Evolutionary conservation across 768 basidiomycete genomes (phyloP).

Genomic region (Lactarius tabidus): DNA sequence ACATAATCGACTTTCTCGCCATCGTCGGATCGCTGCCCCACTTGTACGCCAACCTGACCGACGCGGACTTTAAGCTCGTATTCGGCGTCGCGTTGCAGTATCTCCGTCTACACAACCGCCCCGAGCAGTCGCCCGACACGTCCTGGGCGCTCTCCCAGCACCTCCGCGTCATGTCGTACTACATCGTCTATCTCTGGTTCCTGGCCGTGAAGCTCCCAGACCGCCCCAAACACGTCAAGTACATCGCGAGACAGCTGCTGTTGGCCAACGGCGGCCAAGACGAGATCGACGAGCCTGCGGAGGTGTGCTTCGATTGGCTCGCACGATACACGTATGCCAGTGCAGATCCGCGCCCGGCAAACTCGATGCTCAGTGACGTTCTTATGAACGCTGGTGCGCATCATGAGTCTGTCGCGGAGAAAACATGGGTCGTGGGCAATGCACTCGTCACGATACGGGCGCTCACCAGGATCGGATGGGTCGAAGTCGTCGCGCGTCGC

Average conservation of each 20-base stretch:
- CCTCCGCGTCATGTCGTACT: slow-evolving; percentile 84
- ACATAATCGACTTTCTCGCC: slow-evolving; percentile 88
- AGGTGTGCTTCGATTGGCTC: slow-evolving; percentile 98
- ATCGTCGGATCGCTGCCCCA: slow-evolving; percentile 78
- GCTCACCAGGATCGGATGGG: slow-evolving; percentile 75
- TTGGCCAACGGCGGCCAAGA: slow-evolving; percentile 75
- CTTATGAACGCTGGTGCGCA: slow-evolving; percentile 54
- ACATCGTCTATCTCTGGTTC: slow-evolving; percentile 93
- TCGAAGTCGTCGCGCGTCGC: slow-evolving; percentile 77
- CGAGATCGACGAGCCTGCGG: slow-evolving; percentile 81
- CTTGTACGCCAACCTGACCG: slow-evolving; percentile 87
- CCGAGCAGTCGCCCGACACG: slow-evolving; percentile 51
- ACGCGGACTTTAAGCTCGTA: slow-evolving; percentile 86
- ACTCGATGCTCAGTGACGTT: slow-evolving; percentile 73
- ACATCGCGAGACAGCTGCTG: slow-evolving; percentile 82
- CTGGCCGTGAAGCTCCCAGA: slow-evolving; percentile 79
- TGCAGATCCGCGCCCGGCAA: slow-evolving; percentile 86
- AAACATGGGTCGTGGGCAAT: slow-evolving; percentile 84
- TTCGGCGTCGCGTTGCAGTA: slow-evolving; percentile 94
- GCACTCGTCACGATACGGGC: slow-evolving; percentile 79
- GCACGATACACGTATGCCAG: slow-evolving; percentile 92
- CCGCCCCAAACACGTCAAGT: slow-evolving; percentile 74
- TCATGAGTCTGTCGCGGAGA: slow-evolving; percentile 49
- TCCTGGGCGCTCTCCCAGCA: slow-evolving; percentile 91
- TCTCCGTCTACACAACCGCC: slow-evolving; percentile 82